These are phyloP conservation scores for Theileria annulata DNA, from an alignment of 169 alveolate genomes.

Conservation along the genomic window DNA sequence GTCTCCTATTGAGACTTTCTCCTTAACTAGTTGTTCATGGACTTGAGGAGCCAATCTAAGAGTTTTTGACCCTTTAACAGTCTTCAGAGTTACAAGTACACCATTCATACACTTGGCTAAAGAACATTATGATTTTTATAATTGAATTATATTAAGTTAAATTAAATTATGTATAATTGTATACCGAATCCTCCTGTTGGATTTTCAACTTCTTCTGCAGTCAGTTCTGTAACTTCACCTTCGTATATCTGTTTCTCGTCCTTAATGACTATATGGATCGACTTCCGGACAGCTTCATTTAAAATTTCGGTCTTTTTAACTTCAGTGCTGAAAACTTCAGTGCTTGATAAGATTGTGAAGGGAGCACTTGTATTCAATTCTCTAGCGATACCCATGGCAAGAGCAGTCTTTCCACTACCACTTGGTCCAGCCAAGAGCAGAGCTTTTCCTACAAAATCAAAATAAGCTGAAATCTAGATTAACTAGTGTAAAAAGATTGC, in stretches of 20 bases:
- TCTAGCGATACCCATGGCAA: constrained; percentile 98
- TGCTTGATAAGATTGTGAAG: constrained; percentile 98
- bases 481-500: neutral
- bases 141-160: neutral
- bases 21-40: constrained; percentile 95
- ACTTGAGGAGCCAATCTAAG: constrained; percentile 96
- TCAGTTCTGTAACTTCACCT: constrained; percentile 75
- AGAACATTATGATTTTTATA: neutral
- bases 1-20: constrained; percentile 96
- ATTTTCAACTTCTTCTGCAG: constrained; percentile 81
- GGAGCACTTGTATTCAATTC: constrained; percentile 99
- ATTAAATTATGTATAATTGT: neutral
- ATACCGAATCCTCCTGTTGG: constrained; percentile 77
- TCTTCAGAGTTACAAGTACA: constrained; percentile 92
- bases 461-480: neutral
- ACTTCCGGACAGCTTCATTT: constrained; percentile 99
- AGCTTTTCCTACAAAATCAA: constrained; percentile 68
- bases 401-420: constrained; percentile 99
- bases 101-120: constrained; percentile 90
- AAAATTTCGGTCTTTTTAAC: constrained; percentile 98
- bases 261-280: constrained; percentile 96
- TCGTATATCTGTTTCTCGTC: constrained; percentile 94
- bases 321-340: constrained; percentile 98
- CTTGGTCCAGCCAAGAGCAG: constrained; percentile 91
- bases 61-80: constrained; percentile 97